Conservation (phyloP, 768 basidiomycete species). For the Phlebiopsis gigantea region DNA sequence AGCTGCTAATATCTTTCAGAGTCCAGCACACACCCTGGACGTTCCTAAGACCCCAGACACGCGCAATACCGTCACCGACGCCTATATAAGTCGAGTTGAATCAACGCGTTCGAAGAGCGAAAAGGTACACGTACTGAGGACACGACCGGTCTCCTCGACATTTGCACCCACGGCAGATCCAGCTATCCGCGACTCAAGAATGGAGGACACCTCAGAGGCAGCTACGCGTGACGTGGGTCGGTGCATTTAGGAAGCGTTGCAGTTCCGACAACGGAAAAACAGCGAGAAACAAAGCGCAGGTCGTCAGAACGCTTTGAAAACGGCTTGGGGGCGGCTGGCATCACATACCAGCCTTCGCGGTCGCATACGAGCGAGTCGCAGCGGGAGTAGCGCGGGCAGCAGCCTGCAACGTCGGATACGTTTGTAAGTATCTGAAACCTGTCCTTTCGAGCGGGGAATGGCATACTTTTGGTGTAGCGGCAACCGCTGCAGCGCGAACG, state of each 20-base stretch:
- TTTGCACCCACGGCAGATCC: conserved; percentile 88
- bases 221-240: conserved; percentile 41
- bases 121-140: conserved; percentile 69
- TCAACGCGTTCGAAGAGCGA: conserved; percentile 16
- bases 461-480: conserved; percentile 58
- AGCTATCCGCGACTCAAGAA: conserved; percentile 97
- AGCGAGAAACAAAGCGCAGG: background rate
- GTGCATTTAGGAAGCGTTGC: conserved; percentile 1
- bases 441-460: conserved; percentile 10
- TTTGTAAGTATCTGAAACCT: conserved; percentile 1
- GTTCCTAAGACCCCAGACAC: conserved; percentile 98
- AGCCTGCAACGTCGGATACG: conserved; percentile 27
- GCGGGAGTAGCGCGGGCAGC: conserved; percentile 40
- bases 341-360: conserved; percentile 90
- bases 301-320: conserved; percentile 12
- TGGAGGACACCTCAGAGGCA: conserved; percentile 98
- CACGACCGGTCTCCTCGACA: conserved; percentile 98
- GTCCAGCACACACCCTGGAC: conserved; percentile 71
- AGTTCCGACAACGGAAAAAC: conserved; percentile 10
- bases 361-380: conserved; percentile 85
- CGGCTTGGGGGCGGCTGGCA: background rate
- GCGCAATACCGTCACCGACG: conserved; percentile 99
- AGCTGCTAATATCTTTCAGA: background rate
- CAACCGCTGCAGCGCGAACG: conserved; percentile 70
- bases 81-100: conserved; percentile 41